Evolutionary conservation across 768 basidiomycete species (phyloP).

Genomic region (Kwoniella newhampshirensis): DNA sequence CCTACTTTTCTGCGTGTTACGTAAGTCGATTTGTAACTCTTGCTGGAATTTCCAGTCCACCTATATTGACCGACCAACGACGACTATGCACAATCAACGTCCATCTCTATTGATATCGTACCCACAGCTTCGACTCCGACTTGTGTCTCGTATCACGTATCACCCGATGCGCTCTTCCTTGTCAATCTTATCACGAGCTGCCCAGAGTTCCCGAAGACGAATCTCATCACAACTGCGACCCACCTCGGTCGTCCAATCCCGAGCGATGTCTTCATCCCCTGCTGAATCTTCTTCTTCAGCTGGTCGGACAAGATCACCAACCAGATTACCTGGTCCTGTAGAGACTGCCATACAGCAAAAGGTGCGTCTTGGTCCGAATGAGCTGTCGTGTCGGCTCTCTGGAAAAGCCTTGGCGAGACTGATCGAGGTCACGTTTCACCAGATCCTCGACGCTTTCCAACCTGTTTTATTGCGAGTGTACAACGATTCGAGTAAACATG

Average conservation of each 20-base stretch:
- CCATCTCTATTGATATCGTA: no score
- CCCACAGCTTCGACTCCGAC: no score
- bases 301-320: slow-evolving; percentile 7
- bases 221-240: not conserved
- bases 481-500: slow-evolving; percentile 55
- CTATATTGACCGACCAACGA: no score
- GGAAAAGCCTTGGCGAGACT: no score
- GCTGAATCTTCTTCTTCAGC: slow-evolving; percentile 1
- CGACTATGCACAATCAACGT: no score
- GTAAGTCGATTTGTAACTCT: not conserved
- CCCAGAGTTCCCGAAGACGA: no score
- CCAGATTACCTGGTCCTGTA: slow-evolving; percentile 49
- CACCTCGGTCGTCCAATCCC: not conserved
- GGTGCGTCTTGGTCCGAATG: slow-evolving; percentile 27
- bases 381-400: no score
- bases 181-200: no score
- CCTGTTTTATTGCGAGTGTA: slow-evolving; percentile 51
- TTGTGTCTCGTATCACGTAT: no score
- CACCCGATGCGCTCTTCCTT: no score
- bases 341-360: slow-evolving; percentile 51
- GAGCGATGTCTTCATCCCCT: not conserved
- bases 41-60: no score
- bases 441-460: slow-evolving; percentile 53
- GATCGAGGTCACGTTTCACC: not conserved
- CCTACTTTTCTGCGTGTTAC: not conserved